Percentiles rank a stretch among this genome's conserved stretches.
Conservation (phyloP, 1,284 basidiomycete genomes). For the Bondarzewia mesenterica region DNA sequence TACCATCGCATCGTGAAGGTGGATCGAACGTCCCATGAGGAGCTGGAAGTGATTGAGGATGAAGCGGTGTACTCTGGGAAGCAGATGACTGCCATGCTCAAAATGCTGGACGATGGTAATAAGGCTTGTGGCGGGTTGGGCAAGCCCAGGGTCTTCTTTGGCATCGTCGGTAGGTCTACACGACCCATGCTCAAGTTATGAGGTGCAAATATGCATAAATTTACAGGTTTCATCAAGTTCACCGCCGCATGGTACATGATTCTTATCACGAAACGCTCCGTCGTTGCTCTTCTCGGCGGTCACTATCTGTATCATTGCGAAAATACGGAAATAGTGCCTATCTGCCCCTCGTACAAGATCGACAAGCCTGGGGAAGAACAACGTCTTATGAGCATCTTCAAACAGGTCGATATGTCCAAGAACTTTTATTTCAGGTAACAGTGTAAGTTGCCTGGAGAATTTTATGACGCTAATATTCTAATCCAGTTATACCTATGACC, state of each 20-base stretch:
- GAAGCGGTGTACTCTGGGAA: constrained; percentile 80
- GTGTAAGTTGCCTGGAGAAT: background rate
- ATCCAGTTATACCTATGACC: constrained; percentile 87
- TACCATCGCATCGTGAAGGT: constrained; percentile 89
- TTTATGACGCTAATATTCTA: background rate
- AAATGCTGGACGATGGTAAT: constrained; percentile 94
- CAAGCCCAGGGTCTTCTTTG: constrained; percentile 75
- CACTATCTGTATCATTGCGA: constrained; percentile 99
- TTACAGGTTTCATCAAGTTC: constrained; percentile 78
- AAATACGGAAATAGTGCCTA: constrained; percentile 77
- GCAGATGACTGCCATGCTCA: constrained; percentile 85
- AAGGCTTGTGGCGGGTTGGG: constrained; percentile 82
- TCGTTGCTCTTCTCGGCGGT: constrained; percentile 91
- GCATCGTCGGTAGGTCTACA: constrained; percentile 54
- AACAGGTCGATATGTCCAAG: constrained; percentile 95
- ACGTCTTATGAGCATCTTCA: constrained; percentile 86
- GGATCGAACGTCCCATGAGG: constrained; percentile 73
- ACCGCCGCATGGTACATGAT: constrained; percentile 92
- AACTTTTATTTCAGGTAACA: constrained; percentile 97
- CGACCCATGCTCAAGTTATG: background rate
- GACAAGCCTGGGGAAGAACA: constrained; percentile 82
- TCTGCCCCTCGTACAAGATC: constrained; percentile 67
- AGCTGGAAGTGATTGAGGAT: constrained; percentile 77
- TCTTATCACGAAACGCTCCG: constrained; percentile 82
- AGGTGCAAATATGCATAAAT: background rate